phyloP scores from a whole-genome alignment of 2,329 filamentous ascomycete genomes.

The Pyrenochaeta sp. region DNA sequence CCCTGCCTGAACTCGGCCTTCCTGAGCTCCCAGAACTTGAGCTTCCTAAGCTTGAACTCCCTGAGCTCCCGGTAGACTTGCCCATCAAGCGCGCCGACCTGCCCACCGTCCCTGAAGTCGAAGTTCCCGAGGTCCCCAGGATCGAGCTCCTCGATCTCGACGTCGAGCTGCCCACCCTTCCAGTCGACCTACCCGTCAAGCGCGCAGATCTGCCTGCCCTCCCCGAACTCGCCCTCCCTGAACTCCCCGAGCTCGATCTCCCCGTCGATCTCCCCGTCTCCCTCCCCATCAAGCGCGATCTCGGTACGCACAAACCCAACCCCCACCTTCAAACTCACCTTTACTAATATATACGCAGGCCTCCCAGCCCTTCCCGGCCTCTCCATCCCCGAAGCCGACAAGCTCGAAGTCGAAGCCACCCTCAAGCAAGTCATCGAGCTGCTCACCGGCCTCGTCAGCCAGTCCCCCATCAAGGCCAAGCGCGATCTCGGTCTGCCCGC shows the following conservation, averaged over 20 bases:
- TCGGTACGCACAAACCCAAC: no score
- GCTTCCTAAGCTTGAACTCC: background rate
- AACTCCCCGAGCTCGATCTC: background rate
- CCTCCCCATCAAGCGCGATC: background rate
- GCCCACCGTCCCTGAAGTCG: background rate
- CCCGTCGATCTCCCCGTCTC: background rate
- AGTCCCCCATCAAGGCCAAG: background rate
- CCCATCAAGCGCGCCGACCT: background rate
- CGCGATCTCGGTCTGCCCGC: conserved; percentile 4
- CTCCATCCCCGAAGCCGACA: background rate
- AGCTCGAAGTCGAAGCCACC: conserved; percentile 2
- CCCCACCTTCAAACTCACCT: background rate
- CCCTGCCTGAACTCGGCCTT: background rate
- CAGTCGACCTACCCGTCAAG: no score
- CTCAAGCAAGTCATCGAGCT: conserved; percentile 3
- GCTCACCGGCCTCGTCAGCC: conserved; percentile 1
- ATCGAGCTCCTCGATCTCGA: background rate
- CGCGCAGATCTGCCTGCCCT: background rate
- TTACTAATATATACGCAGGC: no score
- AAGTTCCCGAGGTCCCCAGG: background rate
- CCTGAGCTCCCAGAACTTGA: background rate
- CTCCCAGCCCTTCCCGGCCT: conserved; percentile 1
- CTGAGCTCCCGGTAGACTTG: background rate
- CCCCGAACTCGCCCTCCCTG: background rate
- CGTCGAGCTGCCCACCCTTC: background rate